Evolutionary conservation across 139 green algal species (phyloP), one percentile per base, ranked within the genome.

Genomic region (Chlorella ohadii): DNA sequence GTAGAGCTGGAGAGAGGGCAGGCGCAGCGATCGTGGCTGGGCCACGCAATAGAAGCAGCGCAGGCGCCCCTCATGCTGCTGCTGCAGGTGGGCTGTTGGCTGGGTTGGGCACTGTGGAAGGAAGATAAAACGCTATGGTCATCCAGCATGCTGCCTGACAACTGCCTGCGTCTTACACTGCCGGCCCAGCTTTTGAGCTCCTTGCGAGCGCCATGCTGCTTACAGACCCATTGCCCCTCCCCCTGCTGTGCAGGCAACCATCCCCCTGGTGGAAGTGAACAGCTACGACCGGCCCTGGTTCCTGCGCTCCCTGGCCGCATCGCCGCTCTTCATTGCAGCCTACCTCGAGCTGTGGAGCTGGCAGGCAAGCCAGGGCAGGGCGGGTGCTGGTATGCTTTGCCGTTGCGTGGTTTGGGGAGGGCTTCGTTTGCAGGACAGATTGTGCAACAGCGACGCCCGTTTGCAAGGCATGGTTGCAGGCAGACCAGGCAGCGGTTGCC

Each of bases 261-360:
- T 93, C 44, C 90, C 90, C 2, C 64, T 92, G 41, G 83, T 91
- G 38, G 87, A 89, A 27, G 16, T 44, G 25, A 86, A 87, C 79
- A 83, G 81, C 64, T 96, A 96, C 87, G 90, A 77, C 81, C 87
- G 86, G 15, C 79, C 44, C 44, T 96, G 93, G 92, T 90, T 96
- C 25, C 63, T 97, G 12, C 85, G 82, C 12, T 63, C 85, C 56
- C 64, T 89, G n/a, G 61, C 72, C 27, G 57, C 79, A 56, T 91
- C 84, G 19, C 92, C 92, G 0, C 44, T 94, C 36, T 91, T 88
- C 72, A 57, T 88, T 2, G 34, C 78, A 16, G 19, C 84, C 0
- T 90, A 87, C 86, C 74, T 93, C 15, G 78, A 82, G 1, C 57
- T 65, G 16, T 55, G 75, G 7, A 19, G 34, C 61, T 79, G 57